Evolutionary conservation across 192 early-diverging fungal species (phyloP).

Genomic region (Mortierella alpina): DNA sequence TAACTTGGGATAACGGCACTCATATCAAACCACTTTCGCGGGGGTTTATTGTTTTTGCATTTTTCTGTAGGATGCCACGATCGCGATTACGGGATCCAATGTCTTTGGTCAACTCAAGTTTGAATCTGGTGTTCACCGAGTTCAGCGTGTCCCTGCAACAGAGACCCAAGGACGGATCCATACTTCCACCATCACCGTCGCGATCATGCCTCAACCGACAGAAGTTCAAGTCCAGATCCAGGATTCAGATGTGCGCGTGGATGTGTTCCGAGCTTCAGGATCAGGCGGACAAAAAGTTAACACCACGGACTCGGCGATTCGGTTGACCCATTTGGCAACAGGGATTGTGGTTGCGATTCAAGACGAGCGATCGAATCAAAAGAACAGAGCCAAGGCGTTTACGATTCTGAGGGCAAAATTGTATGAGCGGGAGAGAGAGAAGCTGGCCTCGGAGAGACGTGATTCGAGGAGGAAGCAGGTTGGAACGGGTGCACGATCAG

Average conservation of each 20-base stretch:
- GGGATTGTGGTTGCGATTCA: constrained; percentile 90
- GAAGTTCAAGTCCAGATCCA: constrained; percentile 75
- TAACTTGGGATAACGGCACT: background rate
- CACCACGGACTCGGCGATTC: constrained; percentile 93
- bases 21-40: background rate
- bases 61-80: constrained; percentile 64
- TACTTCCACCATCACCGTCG: constrained; percentile 83
- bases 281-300: constrained; percentile 97
- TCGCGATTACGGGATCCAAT: constrained; percentile 71
- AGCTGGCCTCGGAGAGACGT: constrained; percentile 65
- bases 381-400: constrained; percentile 91
- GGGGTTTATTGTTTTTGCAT: background rate
- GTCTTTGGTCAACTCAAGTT: constrained; percentile 83
- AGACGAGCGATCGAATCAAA: constrained; percentile 93
- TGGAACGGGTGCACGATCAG: constrained; percentile 78
- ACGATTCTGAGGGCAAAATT: constrained; percentile 83
- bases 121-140: constrained; percentile 87
- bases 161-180: constrained; percentile 82
- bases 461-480: constrained; percentile 72
- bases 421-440: constrained; percentile 75
- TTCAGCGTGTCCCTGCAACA: constrained; percentile 83
- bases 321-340: constrained; percentile 93
- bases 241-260: constrained; percentile 75
- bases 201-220: constrained; percentile 79
- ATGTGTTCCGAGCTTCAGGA: constrained; percentile 80